Base-by-base conservation (phyloP, 768 basidiomycete species). In the Lyophyllum semitale region DNA sequence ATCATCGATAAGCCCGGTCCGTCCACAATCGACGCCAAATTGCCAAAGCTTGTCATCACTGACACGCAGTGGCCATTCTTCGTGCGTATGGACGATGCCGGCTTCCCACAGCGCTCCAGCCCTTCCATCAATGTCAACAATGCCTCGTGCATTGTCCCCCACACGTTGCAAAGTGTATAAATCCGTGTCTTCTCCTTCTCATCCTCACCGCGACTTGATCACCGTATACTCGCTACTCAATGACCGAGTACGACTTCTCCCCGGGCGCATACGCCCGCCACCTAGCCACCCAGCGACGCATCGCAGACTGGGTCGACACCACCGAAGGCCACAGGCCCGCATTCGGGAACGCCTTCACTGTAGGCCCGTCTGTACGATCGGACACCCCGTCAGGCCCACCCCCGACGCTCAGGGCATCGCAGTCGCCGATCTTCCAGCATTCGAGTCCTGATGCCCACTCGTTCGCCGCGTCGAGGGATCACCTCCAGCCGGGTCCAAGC, bases 191-290 rank as follows among this genome's bases (percentile, higher is more conserved):
- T 15, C 2, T 20, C 18, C 5, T 12, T 27, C 18, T 11, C 18
- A 11, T 6, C 27, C 15, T 25, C 12, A 22, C n/a, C n/a, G 1
- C 29, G 25, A 3, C 6, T 4, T 46, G 44, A 45, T 15, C 18
- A 27, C 18, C 8, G 35, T n/a, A n/a, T n/a, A 22, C 27, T n/a
- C 13, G 4, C 37, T 18, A n/a, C 37, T 4, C 27, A 35, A 79
- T 79, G 77, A 79, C 77, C 8, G 77, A 79, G 59, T 79, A 80
- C 70, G 77, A 79, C 68, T 79, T 73, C 61, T 79, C 77, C 33
- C 77, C 77, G 17, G 79, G 75, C 54, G 77, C 78, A 11, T 75
- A 75, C 59, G 73, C 79, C 47, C 75, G 70, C 3, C 70, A 75
- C 54, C 17, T 74, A 35, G 76, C 73, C 12, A 75, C 73, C 12